Conservation (phyloP, 2,329 filamentous ascomycete species). For the Aspergillus puulaauensis region DNA sequence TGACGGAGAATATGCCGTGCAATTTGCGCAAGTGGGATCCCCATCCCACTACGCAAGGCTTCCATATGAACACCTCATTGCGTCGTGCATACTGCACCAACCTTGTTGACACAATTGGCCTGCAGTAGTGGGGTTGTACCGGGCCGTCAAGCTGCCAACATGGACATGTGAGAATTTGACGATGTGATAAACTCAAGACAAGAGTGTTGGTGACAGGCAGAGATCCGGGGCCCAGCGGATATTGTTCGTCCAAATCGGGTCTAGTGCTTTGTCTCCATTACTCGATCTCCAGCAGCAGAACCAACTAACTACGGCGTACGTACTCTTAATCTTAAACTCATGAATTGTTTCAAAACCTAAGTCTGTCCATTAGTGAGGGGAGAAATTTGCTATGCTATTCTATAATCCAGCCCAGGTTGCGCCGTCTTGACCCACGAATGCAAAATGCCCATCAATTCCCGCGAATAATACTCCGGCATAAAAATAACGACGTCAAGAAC, state of each 20-base stretch:
- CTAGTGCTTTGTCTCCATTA: neutral
- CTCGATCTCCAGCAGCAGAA: neutral
- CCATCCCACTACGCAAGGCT: neutral
- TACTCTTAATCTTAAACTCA: neutral
- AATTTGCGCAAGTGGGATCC: neutral
- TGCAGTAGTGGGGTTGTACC: neutral
- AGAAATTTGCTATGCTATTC: neutral
- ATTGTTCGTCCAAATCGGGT: neutral
- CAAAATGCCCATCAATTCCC: neutral
- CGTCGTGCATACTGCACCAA: neutral
- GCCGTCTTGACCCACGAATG: neutral
- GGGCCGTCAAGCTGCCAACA: neutral
- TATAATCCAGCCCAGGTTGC: neutral
- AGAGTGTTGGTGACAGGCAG: neutral
- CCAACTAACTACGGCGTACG: no score
- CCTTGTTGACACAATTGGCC: neutral
- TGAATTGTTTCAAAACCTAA: neutral
- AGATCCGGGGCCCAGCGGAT: neutral
- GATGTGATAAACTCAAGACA: neutral
- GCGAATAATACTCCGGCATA: neutral
- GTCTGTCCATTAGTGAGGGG: slow-evolving; percentile 5
- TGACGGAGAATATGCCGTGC: slow-evolving; percentile 3
- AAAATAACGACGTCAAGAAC: neutral
- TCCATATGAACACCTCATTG: neutral
- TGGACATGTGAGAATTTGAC: neutral